These are phyloP conservation scores for Recurvomyces mirabilis DNA, from an alignment of 495 filamentous ascomycete genomes.

Conservation along the genomic window DNA sequence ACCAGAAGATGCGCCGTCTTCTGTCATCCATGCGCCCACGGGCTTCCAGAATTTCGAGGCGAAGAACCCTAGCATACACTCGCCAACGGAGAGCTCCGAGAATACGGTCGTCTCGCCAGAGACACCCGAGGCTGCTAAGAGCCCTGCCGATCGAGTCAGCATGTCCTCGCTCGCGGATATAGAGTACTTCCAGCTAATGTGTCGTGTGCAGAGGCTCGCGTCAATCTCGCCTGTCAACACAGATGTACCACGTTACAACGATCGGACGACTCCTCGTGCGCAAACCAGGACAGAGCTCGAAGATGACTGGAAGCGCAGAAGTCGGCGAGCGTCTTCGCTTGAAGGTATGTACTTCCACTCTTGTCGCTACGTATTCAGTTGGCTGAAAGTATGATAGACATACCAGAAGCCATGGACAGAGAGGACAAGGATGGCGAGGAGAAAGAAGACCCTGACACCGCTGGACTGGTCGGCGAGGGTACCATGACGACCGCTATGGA, in stretches of 20 bases:
- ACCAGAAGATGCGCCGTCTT: slow-evolving; percentile 54
- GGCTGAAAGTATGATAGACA: slow-evolving; percentile 20
- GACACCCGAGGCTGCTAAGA: slow-evolving; percentile 9
- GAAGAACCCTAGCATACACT: slow-evolving; percentile 7
- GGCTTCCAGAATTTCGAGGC: slow-evolving; percentile 61
- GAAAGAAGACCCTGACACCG: slow-evolving; percentile 15
- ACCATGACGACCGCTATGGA: slow-evolving; percentile 23
- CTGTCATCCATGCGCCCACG: slow-evolving; percentile 78
- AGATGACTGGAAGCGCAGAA: slow-evolving; percentile 36
- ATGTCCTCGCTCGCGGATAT: too few species aligned
- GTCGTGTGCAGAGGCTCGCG: not conserved
- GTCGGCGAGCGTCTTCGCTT: slow-evolving; percentile 45
- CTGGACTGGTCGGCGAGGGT: slow-evolving; percentile 16
- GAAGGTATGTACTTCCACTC: slow-evolving; percentile 61
- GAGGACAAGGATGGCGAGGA: slow-evolving; percentile 19
- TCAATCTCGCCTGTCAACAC: slow-evolving; percentile 37
- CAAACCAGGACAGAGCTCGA: slow-evolving; percentile 65
- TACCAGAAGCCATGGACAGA: slow-evolving; percentile 28
- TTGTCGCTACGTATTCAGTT: not conserved
- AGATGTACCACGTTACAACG: slow-evolving; percentile 49
- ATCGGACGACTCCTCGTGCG: slow-evolving; percentile 68
- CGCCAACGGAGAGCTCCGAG: slow-evolving; percentile 21
- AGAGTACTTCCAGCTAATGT: too few species aligned
- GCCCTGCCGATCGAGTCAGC: slow-evolving; percentile 25
- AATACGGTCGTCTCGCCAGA: slow-evolving; percentile 19